Conservation (phyloP, 1,284 basidiomycete genomes). For the Cutaneotrichosporon spelunceum region DNA sequence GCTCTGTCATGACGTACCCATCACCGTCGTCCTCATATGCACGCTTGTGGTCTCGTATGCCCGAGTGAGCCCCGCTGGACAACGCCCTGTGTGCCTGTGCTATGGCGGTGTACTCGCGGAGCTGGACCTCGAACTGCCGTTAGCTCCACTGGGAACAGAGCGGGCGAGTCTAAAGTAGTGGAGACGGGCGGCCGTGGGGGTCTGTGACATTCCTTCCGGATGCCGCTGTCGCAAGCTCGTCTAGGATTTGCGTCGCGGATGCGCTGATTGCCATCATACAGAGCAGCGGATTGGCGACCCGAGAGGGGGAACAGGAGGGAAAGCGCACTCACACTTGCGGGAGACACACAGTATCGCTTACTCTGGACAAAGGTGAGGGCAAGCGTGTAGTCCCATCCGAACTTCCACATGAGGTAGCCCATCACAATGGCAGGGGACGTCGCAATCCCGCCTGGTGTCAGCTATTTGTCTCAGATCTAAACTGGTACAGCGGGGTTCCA, state of each 20-base stretch:
- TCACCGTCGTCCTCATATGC: conserved; percentile 18
- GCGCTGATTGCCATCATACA: neutral
- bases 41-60: conserved; percentile 22
- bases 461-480: neutral
- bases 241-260: neutral
- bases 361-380: conserved; percentile 82
- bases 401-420: conserved; percentile 85
- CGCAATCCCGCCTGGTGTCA: conserved; percentile 69
- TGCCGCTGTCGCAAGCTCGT: neutral
- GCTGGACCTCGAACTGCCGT: conserved; percentile 72
- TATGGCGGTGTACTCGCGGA: conserved; percentile 89
- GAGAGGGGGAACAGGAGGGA: neutral
- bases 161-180: neutral
- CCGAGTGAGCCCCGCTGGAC: neutral
- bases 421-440: conserved; percentile 83
- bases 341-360: conserved; percentile 82
- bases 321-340: conserved; percentile 59
- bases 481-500: neutral
- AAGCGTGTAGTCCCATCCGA: conserved; percentile 69
- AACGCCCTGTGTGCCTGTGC: conserved; percentile 50
- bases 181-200: neutral
- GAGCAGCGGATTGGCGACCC: neutral
- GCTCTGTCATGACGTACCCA: neutral
- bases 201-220: neutral
- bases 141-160: neutral